Evolutionary conservation across 768 basidiomycete genomes (phyloP).

Genomic region (Filobasidium floriforme): DNA sequence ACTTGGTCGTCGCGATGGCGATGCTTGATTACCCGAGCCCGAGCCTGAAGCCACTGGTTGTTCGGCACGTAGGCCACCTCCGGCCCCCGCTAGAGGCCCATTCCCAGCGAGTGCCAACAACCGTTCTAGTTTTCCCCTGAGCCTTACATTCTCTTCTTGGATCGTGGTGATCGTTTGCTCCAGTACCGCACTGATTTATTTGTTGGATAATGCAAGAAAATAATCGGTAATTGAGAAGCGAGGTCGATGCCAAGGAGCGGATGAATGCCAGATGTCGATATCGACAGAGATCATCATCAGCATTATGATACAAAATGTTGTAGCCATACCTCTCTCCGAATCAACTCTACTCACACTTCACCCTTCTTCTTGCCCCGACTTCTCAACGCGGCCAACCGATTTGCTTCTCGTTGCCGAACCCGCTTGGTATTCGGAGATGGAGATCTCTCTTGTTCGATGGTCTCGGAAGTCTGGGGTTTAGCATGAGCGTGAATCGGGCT

Average conservation of each 20-base stretch:
- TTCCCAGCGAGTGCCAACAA: constrained; percentile 22
- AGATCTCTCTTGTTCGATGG: not conserved
- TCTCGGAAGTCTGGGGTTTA: too few relatives aligned
- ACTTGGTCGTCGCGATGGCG: too few relatives aligned
- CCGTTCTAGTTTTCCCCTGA: constrained; percentile 29
- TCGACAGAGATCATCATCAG: not conserved
- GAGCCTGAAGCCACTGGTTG: not conserved
- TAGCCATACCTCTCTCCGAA: not conserved
- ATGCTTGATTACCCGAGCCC: not conserved
- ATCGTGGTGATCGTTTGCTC: constrained; percentile 32
- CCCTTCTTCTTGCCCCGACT: constrained; percentile 37
- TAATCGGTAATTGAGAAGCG: not conserved
- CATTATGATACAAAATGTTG: not conserved
- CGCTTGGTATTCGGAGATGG: constrained; percentile 29
- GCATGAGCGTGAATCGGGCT: too few relatives aligned
- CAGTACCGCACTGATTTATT: constrained; percentile 23
- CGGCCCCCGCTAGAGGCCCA: not conserved
- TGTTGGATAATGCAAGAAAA: not conserved
- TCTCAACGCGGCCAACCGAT: constrained; percentile 38
- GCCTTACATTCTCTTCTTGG: constrained; percentile 37
- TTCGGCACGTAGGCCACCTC: not conserved
- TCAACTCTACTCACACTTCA: constrained; percentile 31
- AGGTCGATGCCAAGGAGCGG: not conserved
- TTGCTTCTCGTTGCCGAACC: constrained; percentile 32
- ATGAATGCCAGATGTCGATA: not conserved